Conservation (phyloP, 768 basidiomycete genomes). For the Lyophyllum decastes region DNA sequence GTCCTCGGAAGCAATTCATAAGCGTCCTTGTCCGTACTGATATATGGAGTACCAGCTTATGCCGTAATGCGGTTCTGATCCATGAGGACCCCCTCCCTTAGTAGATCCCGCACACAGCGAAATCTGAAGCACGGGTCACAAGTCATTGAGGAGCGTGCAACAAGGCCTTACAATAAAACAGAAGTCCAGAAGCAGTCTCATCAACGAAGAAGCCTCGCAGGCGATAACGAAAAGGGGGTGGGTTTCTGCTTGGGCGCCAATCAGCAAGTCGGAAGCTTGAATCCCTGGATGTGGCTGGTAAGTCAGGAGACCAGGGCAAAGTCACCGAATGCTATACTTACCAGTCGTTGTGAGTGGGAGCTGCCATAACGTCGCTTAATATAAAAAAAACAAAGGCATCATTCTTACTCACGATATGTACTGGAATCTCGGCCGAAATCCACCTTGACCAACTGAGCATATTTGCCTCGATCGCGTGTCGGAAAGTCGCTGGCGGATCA, state of each 20-base stretch:
- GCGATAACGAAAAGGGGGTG: slow-evolving; percentile 1
- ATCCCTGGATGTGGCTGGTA: not conserved
- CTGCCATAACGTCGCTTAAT: too few relatives aligned
- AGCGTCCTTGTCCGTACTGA: not conserved
- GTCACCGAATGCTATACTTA: not conserved
- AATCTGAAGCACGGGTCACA: slow-evolving; percentile 7
- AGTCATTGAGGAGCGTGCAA: not conserved
- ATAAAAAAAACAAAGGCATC: too few relatives aligned
- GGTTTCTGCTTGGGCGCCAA: too few relatives aligned
- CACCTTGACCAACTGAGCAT: not conserved
- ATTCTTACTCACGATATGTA: too few relatives aligned
- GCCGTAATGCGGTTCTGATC: not conserved
- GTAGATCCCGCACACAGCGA: slow-evolving; percentile 1
- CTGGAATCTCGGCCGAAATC: too few relatives aligned
- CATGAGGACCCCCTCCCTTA: not conserved
- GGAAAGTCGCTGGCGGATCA: not conserved
- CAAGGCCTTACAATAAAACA: not conserved
- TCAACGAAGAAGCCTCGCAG: not conserved
- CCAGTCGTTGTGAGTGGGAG: too few relatives aligned
- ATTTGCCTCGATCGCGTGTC: not conserved
- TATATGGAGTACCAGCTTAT: not conserved
- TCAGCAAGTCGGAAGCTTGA: not conserved
- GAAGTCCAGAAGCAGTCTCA: slow-evolving; percentile 7
- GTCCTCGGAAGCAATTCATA: not conserved
- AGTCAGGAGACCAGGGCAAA: not conserved